Evolutionary conservation across 177 flowering plant species (phyloP).

Genomic region (Tripterygium wilfordii): DNA sequence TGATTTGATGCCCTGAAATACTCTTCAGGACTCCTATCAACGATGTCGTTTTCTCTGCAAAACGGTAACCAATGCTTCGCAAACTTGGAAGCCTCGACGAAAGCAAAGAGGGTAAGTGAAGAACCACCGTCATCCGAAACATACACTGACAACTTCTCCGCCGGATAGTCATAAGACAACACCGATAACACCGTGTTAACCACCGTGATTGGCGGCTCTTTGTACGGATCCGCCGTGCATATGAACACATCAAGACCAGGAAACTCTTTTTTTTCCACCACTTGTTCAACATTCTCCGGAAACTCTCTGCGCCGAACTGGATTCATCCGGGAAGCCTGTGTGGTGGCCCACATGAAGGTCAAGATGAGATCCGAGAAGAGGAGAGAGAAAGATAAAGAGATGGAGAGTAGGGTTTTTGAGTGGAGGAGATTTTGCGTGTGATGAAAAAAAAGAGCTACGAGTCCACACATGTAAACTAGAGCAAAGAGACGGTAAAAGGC

Average conservation of each 20-base stretch:
- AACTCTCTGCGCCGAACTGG: conserved; percentile 35
- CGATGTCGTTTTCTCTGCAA: conserved; percentile 29
- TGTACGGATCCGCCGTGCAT: conserved; percentile 31
- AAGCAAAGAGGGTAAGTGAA: conserved; percentile 45
- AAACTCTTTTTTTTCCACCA: conserved; percentile 7
- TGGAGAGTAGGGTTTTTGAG: conserved; percentile 16
- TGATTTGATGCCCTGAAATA: conserved; percentile 26
- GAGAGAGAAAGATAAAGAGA: conserved; percentile 20
- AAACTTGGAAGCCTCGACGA: conserved; percentile 53
- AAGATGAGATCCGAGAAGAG: conserved; percentile 42
- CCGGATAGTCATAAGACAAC: conserved; percentile 27
- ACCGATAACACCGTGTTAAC: conserved; percentile 27
- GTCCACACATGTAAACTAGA: conserved; percentile 30
- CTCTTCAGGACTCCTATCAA: conserved; percentile 39
- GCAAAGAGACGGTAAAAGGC: conserved; percentile 35
- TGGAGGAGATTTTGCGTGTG: conserved; percentile 24
- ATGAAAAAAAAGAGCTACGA: conserved; percentile 43
- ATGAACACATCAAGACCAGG: conserved; percentile 24
- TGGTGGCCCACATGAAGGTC: conserved; percentile 54
- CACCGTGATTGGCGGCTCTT: conserved; percentile 24
- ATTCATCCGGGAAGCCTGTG: conserved; percentile 35
- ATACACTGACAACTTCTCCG: conserved; percentile 23
- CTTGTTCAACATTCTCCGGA: conserved; percentile 34
- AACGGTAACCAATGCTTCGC: conserved; percentile 54
- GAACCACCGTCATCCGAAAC: conserved; percentile 47